Evolutionary conservation across 176 grass and related monocot genomes (phyloP).

Genomic region (Carex kokanica): DNA sequence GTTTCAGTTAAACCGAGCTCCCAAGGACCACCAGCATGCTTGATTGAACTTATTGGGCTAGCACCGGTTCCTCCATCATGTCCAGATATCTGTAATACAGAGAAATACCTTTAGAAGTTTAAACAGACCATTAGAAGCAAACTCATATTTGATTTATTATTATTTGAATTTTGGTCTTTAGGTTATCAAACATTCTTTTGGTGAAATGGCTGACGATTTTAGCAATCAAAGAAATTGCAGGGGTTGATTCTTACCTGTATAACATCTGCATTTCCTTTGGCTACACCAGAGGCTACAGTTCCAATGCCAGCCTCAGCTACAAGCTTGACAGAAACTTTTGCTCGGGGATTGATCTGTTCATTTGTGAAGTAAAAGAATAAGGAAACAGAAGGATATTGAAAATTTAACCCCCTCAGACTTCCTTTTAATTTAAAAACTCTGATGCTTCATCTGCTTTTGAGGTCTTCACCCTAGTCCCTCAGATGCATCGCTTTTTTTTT

Average conservation of each 20-base stretch:
- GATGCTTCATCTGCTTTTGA: background rate
- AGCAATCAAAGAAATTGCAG: background rate
- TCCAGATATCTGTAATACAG: slow-evolving; percentile 84
- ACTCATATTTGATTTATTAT: background rate
- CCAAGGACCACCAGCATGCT: slow-evolving; percentile 99
- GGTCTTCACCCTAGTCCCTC: background rate
- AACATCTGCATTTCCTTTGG: slow-evolving; percentile 93
- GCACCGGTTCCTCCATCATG: slow-evolving; percentile 99
- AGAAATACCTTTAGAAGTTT: slow-evolving; percentile 18
- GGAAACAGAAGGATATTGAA: background rate
- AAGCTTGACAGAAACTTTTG: slow-evolving; percentile 98
- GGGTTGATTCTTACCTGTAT: slow-evolving; percentile 63
- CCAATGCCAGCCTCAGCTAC: slow-evolving; percentile 98
- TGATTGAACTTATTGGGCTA: slow-evolving; percentile 98
- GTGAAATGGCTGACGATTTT: background rate
- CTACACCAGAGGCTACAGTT: slow-evolving; percentile 98
- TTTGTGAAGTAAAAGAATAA: background rate
- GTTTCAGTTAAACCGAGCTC: slow-evolving; percentile 99
- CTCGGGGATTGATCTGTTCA: slow-evolving; percentile 87
- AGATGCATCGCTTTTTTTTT: background rate
- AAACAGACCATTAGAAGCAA: background rate
- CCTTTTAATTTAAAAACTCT: background rate
- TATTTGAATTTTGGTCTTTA: background rate
- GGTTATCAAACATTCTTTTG: background rate
- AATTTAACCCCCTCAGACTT: background rate